A percentile compares a stretch with the other conserved stretches of the same genome.
Conservation (phyloP, 1,139 yeast genomes). For the Nadsonia commutata region DNA sequence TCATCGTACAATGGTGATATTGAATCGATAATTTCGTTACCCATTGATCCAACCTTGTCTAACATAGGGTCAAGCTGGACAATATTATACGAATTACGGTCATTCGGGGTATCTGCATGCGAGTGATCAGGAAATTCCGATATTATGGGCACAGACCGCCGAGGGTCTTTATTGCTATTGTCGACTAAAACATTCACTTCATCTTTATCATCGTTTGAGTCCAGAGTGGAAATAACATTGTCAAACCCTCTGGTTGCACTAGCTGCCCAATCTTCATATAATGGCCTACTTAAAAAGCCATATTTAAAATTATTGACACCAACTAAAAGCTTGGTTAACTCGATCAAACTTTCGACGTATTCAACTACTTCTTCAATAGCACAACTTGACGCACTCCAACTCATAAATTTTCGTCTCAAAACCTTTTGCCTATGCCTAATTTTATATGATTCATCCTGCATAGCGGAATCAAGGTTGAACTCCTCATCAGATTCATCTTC, state of each 20-base stretch:
- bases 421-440: constrained; percentile 5
- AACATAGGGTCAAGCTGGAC: background rate
- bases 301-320: constrained; percentile 35
- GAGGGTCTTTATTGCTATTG: background rate
- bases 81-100: background rate
- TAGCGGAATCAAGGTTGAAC: background rate
- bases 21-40: background rate
- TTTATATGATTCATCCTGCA: background rate
- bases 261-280: constrained; percentile 31
- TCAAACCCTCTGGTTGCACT: constrained; percentile 4
- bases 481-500: background rate
- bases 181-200: background rate
- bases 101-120: background rate
- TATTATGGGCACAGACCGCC: background rate
- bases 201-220: background rate
- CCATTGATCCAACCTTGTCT: background rate
- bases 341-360: constrained; percentile 32
- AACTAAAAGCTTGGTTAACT: constrained; percentile 28
- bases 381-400: constrained; percentile 38
- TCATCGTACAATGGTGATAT: constrained; percentile 1
- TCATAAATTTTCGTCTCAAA: constrained; percentile 28
- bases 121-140: background rate
- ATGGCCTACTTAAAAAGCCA: constrained; percentile 34
- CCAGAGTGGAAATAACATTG: constrained; percentile 3
- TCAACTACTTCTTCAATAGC: constrained; percentile 36